These are phyloP conservation scores for Pharus latifolius DNA, from an alignment of 176 grass and related monocot genomes.

Conservation along the genomic window DNA sequence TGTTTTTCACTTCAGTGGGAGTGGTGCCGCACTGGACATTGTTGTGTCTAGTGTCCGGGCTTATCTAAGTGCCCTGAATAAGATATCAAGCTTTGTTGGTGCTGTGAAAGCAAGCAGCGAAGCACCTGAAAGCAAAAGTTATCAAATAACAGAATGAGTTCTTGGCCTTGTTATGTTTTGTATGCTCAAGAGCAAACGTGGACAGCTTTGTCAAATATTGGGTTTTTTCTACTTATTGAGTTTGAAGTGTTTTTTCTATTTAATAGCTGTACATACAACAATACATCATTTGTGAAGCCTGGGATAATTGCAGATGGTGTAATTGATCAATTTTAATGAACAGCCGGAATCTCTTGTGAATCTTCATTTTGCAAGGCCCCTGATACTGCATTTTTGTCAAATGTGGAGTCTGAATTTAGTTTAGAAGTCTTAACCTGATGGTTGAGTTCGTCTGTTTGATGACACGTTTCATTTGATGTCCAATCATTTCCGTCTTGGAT, in stretches of 20 bases:
- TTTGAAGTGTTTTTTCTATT: background rate
- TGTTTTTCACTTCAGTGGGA: constrained; percentile 55
- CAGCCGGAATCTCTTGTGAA: too few relatives aligned
- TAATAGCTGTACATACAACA: background rate
- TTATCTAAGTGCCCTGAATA: constrained; percentile 81
- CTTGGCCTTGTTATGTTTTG: background rate
- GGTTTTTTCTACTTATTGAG: background rate
- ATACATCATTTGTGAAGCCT: background rate
- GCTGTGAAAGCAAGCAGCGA: constrained; percentile 40
- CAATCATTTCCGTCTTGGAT: too few relatives aligned
- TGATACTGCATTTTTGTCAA: too few relatives aligned
- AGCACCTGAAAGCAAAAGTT: background rate
- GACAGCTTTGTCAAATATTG: background rate
- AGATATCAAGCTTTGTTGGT: constrained; percentile 67
- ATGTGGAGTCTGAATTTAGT: too few relatives aligned
- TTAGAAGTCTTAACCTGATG: too few relatives aligned
- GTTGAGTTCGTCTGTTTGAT: too few relatives aligned
- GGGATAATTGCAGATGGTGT: too few relatives aligned
- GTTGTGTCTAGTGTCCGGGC: constrained; percentile 82
- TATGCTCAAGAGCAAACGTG: background rate
- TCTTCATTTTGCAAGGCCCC: too few relatives aligned
- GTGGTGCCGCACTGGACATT: constrained; percentile 62
- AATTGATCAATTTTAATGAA: too few relatives aligned
- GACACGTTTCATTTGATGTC: too few relatives aligned
- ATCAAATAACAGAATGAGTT: constrained; percentile 18